These are phyloP conservation scores for Penicillium concentricum DNA, from an alignment of 2,329 filamentous ascomycete species.

Conservation along the genomic window DNA sequence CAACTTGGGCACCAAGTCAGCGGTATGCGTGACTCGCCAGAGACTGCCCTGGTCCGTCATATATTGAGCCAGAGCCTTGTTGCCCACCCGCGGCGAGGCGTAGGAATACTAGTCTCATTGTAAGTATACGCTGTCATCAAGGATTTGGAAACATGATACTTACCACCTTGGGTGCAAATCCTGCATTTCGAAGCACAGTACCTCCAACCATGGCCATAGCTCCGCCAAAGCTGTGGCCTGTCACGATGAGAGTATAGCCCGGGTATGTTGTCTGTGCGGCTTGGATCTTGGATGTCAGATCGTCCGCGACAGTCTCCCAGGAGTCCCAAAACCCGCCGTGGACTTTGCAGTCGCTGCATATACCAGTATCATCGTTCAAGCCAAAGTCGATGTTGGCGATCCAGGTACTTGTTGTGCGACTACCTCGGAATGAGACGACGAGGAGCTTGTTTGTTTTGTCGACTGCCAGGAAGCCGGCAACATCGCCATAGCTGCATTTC, in stretches of 20 bases:
- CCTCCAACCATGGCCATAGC: conserved; percentile 52
- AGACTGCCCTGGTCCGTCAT: conserved; percentile 35
- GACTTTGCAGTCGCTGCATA: conserved; percentile 47
- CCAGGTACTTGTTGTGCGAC: conserved; percentile 31
- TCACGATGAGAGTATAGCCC: conserved; percentile 45
- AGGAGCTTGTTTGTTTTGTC: conserved; percentile 45
- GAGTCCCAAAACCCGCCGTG: conserved; percentile 50
- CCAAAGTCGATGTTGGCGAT: conserved; percentile 34
- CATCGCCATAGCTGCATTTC: conserved; percentile 36
- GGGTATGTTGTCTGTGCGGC: conserved; percentile 34
- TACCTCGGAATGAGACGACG: conserved; percentile 40
- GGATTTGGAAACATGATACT: conserved; percentile 19
- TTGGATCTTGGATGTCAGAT: conserved; percentile 41
- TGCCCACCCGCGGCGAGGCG: conserved; percentile 43
- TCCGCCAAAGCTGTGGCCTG: conserved; percentile 53
- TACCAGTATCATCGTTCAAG: conserved; percentile 29
- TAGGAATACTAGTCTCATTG: conserved; percentile 39
- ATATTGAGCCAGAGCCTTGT: conserved; percentile 37
- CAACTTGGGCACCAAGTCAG: conserved; percentile 40
- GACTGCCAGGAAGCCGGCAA: conserved; percentile 49
- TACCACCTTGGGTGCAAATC: conserved; percentile 44
- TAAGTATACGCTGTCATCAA: neutral
- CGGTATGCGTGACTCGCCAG: conserved; percentile 39
- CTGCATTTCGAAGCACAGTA: conserved; percentile 44
- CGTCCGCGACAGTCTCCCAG: conserved; percentile 41